Percentiles rank a stretch among this genome's conserved stretches.
These are phyloP conservation scores for Sporothrix pallida DNA, from an alignment of 2,329 filamentous ascomycete genomes.

Conservation along the genomic window DNA sequence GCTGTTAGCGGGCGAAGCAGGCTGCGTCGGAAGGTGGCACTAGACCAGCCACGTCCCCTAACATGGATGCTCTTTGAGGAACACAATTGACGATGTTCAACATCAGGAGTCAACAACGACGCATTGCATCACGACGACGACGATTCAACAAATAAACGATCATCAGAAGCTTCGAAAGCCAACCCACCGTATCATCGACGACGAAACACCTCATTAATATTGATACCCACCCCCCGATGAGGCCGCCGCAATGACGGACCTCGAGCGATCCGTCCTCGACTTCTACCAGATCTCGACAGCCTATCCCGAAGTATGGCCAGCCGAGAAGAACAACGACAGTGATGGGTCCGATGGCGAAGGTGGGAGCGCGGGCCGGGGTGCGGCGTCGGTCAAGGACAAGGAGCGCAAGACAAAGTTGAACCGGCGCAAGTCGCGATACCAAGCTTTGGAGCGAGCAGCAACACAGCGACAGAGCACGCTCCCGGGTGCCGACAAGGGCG, in stretches of 20 bases:
- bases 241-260: slow-evolving; percentile 64
- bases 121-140: slow-evolving; percentile 19
- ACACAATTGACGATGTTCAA: not conserved
- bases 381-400: slow-evolving; percentile 55
- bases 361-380: slow-evolving; percentile 43
- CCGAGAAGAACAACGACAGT: slow-evolving; percentile 69
- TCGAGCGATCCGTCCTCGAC: slow-evolving; percentile 78
- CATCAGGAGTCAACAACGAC: not conserved
- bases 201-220: not conserved
- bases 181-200: not conserved
- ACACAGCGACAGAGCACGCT: slow-evolving; percentile 71
- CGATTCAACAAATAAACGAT: not conserved
- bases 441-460: slow-evolving; percentile 77
- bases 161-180: not conserved
- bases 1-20: not conserved
- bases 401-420: slow-evolving; percentile 56
- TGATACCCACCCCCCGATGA: not conserved
- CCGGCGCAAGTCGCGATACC: slow-evolving; percentile 78
- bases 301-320: slow-evolving; percentile 84
- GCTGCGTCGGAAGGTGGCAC: not conserved
- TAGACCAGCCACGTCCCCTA: slow-evolving; percentile 25
- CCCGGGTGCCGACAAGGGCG: slow-evolving; percentile 65
- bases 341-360: slow-evolving; percentile 68
- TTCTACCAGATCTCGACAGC: slow-evolving; percentile 85
- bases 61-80: not conserved